Conservation (phyloP, 768 basidiomycete species). For the Naganishia friedmannii region DNA sequence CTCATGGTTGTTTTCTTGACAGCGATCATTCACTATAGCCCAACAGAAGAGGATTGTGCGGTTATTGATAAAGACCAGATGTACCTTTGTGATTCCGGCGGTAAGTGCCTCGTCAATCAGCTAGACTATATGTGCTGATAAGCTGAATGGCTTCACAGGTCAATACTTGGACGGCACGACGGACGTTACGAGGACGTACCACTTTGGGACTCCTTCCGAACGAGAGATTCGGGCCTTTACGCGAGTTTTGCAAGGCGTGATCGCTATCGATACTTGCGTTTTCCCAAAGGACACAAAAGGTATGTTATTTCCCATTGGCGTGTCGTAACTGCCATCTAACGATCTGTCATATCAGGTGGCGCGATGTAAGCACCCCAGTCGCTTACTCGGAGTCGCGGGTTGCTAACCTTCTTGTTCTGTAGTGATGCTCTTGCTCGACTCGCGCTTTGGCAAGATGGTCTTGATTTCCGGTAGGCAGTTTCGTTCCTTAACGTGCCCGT, state of each 20-base stretch:
- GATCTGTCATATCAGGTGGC: neutral
- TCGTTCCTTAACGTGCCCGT: neutral
- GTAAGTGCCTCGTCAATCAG: slow-evolving; percentile 49
- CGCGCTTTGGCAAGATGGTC: slow-evolving; percentile 46
- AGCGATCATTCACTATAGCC: slow-evolving; percentile 90
- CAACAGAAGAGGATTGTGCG: slow-evolving; percentile 69
- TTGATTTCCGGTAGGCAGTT: slow-evolving; percentile 40
- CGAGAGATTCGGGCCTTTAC: slow-evolving; percentile 87
- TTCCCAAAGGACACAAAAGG: slow-evolving; percentile 65
- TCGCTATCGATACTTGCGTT: slow-evolving; percentile 68
- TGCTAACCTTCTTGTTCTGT: neutral
- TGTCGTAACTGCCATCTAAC: neutral
- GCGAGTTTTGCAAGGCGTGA: slow-evolving; percentile 60
- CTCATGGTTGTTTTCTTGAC: too few species aligned
- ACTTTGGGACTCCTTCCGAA: slow-evolving; percentile 78
- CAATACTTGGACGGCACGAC: slow-evolving; percentile 94
- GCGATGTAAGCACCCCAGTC: neutral
- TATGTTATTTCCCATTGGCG: slow-evolving; percentile 7
- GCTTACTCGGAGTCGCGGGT: neutral
- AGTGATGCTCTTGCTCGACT: slow-evolving; percentile 34
- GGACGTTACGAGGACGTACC: slow-evolving; percentile 89
- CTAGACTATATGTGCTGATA: neutral
- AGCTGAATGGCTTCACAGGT: slow-evolving; percentile 52
- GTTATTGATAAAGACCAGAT: slow-evolving; percentile 63
- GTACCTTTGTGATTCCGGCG: slow-evolving; percentile 84